phyloP scores from a whole-genome alignment of 371 early-diverging fungal species.

The Apophysomyces ossiformis region DNA sequence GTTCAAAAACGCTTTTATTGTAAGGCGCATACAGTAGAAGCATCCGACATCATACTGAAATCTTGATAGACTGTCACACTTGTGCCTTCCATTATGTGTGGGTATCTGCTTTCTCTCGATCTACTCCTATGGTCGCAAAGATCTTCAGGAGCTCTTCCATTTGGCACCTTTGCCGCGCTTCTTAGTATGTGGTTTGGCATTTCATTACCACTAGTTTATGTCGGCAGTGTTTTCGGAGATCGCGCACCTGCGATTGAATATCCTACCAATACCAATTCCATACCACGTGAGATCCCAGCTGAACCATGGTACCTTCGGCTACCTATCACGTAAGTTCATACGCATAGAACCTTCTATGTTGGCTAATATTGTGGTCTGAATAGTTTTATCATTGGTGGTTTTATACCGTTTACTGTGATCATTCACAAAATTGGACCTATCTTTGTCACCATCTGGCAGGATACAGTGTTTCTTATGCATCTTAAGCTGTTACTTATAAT shows the following conservation, averaged over 20 bases:
- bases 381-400: constrained; percentile 77
- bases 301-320: constrained; percentile 79
- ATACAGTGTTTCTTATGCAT: constrained; percentile 74
- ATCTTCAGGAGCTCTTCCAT: constrained; percentile 83
- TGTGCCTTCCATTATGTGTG: constrained; percentile 51
- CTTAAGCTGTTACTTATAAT: constrained; percentile 86
- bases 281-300: constrained; percentile 91
- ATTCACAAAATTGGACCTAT: constrained; percentile 69
- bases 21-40: constrained; percentile 15
- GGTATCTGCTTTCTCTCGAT: constrained; percentile 65
- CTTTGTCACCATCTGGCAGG: constrained; percentile 40
- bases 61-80: constrained; percentile 45
- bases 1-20: constrained; percentile 70
- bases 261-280: constrained; percentile 90
- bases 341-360: neutral
- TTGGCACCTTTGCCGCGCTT: constrained; percentile 80
- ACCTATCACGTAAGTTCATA: constrained; percentile 37
- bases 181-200: constrained; percentile 78
- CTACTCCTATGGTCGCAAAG: constrained; percentile 75
- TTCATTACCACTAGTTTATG: constrained; percentile 70
- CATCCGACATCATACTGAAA: neutral
- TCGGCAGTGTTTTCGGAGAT: constrained; percentile 83
- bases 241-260: constrained; percentile 68
- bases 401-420: constrained; percentile 92
- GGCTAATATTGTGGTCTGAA: neutral